Evolutionary conservation across 2,329 filamentous ascomycete species (phyloP), one percentile per base, ranked within the genome.

Genomic region (Orbilia quercus): DNA sequence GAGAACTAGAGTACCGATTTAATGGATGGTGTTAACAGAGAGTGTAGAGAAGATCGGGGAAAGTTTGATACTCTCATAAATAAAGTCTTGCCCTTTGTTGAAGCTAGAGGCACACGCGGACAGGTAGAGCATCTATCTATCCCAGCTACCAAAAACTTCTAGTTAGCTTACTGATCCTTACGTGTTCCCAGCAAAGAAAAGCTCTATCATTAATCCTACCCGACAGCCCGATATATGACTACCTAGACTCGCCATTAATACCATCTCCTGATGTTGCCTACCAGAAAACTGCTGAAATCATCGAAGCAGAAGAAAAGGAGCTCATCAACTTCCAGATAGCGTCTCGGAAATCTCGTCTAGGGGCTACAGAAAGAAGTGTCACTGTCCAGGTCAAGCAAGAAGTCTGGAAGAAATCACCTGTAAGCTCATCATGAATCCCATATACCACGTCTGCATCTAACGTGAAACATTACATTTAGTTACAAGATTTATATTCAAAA

Each of bases 321-420:
- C 89, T 88, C 31, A 94, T 97, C 80, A 96, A 96, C 79, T 91
- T 87, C 2, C 87, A 96, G 69, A 96, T 99, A 76, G 92, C 90
- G 31, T 92, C 96, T 81, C 87, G 95, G 45, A 86, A 93, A 75
- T 96, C 93, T 0, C 86, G 95, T 38, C 85, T 99, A 1, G 95
- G 95, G 44, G 92, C 93, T 7, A 90, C 87, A 48, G 85, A 96
- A 65, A 89, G 87, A 42, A 90, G 95, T 74, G 94, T 98, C 20
- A 96, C 91, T 0, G 80, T 87, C 1, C 91, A 97, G 73, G 95
- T 96, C 53, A 96, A 94, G 80, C 85, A 89, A 36, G 95, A 99
- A 80, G 89, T 97, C 0, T 89, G 91, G 76, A 83, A 83, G 28
- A 84, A 58, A 51, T 78, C 77, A 58, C 76, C 76, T 4, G 75